Evolutionary conservation across 2,329 filamentous ascomycete species (phyloP).

Genomic region (Clonostachys byssicola): DNA sequence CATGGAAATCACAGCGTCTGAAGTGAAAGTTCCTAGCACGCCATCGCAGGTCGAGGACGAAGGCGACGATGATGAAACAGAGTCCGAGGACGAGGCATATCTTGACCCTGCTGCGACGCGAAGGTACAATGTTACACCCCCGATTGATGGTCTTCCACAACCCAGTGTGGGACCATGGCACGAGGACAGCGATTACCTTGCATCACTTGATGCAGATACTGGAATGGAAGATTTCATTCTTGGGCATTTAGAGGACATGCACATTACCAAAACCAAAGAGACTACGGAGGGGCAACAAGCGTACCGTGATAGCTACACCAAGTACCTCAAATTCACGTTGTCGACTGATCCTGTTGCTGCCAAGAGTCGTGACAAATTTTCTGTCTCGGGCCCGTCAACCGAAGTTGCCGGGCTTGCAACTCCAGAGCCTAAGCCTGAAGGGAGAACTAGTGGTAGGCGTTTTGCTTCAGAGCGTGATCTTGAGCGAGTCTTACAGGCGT

Average conservation of each 20-base stretch:
- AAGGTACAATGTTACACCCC: constrained; percentile 48
- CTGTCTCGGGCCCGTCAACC: constrained; percentile 26
- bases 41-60: constrained; percentile 44
- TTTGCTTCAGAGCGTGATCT: constrained; percentile 72
- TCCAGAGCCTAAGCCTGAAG: constrained; percentile 53
- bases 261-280: constrained; percentile 24
- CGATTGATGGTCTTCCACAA: constrained; percentile 47
- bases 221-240: constrained; percentile 40
- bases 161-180: constrained; percentile 42
- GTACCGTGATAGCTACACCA: constrained; percentile 43
- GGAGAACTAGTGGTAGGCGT: constrained; percentile 46
- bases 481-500: constrained; percentile 68
- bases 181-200: constrained; percentile 38
- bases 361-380: constrained; percentile 52
- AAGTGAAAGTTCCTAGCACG: constrained; percentile 33
- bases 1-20: neutral
- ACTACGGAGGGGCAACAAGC: constrained; percentile 31
- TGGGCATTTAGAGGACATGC: constrained; percentile 35
- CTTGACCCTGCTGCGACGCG: constrained; percentile 44
- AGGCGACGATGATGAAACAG: constrained; percentile 49
- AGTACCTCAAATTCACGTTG: constrained; percentile 50
- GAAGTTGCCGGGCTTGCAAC: constrained; percentile 29
- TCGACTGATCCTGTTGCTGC: constrained; percentile 50
- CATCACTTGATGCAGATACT: constrained; percentile 31
- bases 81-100: constrained; percentile 49